Conservation (phyloP, 441 rosid genomes). For the Adansonia gregorii region DNA sequence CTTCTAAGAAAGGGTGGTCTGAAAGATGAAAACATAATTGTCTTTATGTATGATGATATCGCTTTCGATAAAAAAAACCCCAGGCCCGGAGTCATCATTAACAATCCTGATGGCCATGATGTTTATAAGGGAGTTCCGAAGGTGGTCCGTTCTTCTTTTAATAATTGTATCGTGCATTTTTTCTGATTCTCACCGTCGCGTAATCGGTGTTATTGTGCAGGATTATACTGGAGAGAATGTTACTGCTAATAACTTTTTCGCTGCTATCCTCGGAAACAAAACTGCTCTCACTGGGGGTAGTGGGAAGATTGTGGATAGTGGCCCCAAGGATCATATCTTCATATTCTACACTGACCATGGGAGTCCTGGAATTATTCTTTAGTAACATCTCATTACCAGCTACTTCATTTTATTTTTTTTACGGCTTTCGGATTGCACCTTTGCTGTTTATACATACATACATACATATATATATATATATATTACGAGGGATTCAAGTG, state of each 20-base stretch:
- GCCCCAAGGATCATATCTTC: constrained; percentile 91
- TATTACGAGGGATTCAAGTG: neutral
- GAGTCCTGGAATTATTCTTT: constrained; percentile 93
- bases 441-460: neutral
- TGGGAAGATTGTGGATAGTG: constrained; percentile 86
- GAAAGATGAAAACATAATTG: constrained; percentile 89
- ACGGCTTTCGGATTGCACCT: neutral
- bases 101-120: constrained; percentile 79
- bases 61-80: constrained; percentile 79
- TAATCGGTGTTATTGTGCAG: constrained; percentile 43
- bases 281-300: constrained; percentile 80
- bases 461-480: too few species aligned
- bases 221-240: constrained; percentile 86
- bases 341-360: constrained; percentile 86
- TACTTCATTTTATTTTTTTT: neutral
- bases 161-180: neutral
- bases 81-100: constrained; percentile 78
- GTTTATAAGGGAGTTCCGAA: constrained; percentile 89
- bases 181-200: constrained; percentile 6
- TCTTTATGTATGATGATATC: constrained; percentile 95
- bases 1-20: constrained; percentile 82
- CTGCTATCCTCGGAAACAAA: constrained; percentile 81
- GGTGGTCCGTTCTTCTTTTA: constrained; percentile 59
- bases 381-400: constrained; percentile 43
- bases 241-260: constrained; percentile 68